phyloP scores from a whole-genome alignment of 1,284 basidiomycete genomes.

The Mycena citricolor region DNA sequence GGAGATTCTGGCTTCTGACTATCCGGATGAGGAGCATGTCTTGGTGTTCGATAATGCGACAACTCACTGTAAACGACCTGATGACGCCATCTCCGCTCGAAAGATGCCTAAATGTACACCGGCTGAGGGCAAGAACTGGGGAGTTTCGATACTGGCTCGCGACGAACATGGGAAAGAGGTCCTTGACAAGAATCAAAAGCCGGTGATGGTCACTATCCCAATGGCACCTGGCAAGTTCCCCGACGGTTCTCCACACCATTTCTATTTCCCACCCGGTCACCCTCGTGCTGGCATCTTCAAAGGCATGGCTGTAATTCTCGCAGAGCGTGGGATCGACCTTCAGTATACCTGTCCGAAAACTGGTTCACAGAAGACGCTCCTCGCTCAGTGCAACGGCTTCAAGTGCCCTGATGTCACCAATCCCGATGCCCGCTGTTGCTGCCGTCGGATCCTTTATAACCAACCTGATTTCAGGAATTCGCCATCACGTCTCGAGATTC shows the following conservation, averaged over 20 bases:
- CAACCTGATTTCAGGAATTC: conserved; percentile 25
- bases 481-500: conserved; percentile 19
- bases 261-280: conserved; percentile 25
- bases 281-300: conserved; percentile 29
- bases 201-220: conserved; percentile 9
- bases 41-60: conserved; percentile 38
- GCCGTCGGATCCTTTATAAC: conserved; percentile 24
- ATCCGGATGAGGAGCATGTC: conserved; percentile 30
- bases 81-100: conserved; percentile 31
- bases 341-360: too few relatives aligned
- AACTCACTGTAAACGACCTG: conserved; percentile 32
- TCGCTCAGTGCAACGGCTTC: conserved; percentile 23
- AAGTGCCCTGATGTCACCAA: conserved; percentile 14
- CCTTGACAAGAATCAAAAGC: conserved; percentile 13
- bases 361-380: conserved; percentile 37
- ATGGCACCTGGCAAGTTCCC: conserved; percentile 14
- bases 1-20: conserved; percentile 29
- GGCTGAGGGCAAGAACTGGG: conserved; percentile 18
- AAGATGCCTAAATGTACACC: conserved; percentile 33
- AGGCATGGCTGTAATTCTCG: conserved; percentile 30
- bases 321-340: conserved; percentile 36
- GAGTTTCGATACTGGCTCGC: conserved; percentile 8
- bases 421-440: conserved; percentile 18
- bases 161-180: conserved; percentile 18
- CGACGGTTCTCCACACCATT: conserved; percentile 5